These are phyloP conservation scores for Cladosporium sp. DNA, from an alignment of 2,329 filamentous ascomycete species.

Conservation along the genomic window DNA sequence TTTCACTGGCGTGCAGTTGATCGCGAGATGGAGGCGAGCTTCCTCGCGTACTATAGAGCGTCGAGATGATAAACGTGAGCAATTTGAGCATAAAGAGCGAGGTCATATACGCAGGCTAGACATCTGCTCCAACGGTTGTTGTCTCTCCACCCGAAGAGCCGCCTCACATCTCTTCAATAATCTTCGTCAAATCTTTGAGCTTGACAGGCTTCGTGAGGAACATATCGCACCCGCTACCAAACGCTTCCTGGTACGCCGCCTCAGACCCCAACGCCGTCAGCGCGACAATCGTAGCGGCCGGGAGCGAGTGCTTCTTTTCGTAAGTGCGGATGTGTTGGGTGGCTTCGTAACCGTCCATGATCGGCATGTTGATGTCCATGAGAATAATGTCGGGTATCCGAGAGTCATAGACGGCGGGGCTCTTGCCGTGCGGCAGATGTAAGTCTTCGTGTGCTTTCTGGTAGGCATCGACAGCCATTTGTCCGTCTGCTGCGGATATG, in stretches of 20 bases:
- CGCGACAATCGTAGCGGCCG: constrained; percentile 25
- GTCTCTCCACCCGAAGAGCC: too few species aligned
- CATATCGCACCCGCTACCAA: constrained; percentile 32
- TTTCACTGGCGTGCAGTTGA: not conserved
- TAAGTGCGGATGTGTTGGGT: constrained; percentile 35
- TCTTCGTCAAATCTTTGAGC: constrained; percentile 41
- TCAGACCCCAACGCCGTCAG: constrained; percentile 27
- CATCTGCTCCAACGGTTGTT: too few species aligned
- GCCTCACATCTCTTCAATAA: constrained; percentile 27
- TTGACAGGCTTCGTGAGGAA: constrained; percentile 35
- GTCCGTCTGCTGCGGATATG: constrained; percentile 49
- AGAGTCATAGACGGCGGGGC: not conserved
- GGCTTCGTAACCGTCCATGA: constrained; percentile 38
- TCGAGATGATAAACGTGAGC: too few species aligned
- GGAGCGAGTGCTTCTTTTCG: constrained; percentile 29
- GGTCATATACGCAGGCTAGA: not conserved
- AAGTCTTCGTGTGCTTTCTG: constrained; percentile 26
- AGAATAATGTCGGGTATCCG: constrained; percentile 43
- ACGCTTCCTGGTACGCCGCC: constrained; percentile 30
- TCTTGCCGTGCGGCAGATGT: not conserved
- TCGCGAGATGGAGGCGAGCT: too few species aligned
- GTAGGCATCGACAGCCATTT: constrained; percentile 50
- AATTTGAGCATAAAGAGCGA: not conserved
- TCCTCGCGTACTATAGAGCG: not conserved
- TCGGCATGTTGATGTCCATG: constrained; percentile 46